Conservation (phyloP, 495 filamentous ascomycete genomes). For the Aspergillus saccharolyticus region DNA sequence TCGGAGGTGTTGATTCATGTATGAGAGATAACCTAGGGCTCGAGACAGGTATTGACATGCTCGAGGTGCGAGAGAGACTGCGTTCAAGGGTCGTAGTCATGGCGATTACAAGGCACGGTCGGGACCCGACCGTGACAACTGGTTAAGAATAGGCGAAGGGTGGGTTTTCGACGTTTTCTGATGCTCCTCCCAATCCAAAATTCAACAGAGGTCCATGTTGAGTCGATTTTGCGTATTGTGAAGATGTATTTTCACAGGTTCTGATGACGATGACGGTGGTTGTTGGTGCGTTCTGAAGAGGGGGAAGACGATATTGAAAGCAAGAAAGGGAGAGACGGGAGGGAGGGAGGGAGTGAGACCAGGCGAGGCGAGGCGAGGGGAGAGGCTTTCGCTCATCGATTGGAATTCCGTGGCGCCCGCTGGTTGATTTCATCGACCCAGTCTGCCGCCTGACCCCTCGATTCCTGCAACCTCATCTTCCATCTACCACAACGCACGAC, state of each 20-base stretch:
- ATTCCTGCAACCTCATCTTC: background rate
- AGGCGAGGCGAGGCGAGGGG: too few relatives aligned
- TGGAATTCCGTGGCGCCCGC: background rate
- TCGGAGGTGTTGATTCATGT: conserved; percentile 32
- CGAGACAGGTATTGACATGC: conserved; percentile 37
- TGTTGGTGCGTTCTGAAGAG: background rate
- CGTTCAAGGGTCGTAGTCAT: conserved; percentile 40
- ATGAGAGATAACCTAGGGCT: conserved; percentile 34
- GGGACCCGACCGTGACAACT: background rate
- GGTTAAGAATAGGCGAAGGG: conserved; percentile 2
- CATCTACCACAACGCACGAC: background rate
- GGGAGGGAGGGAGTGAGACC: background rate
- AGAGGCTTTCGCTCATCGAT: background rate
- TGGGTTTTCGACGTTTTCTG: background rate
- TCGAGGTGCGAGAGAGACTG: conserved; percentile 38
- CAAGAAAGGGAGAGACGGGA: background rate
- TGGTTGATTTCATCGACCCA: background rate
- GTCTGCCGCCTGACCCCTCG: background rate
- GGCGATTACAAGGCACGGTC: conserved; percentile 15
- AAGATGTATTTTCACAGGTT: background rate
- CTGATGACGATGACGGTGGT: background rate
- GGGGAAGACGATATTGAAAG: too few relatives aligned
- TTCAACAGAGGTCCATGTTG: background rate
- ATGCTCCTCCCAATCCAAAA: background rate
- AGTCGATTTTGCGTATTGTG: background rate